Evolutionary conservation across 805 yeast genomes (phyloP).

Genomic region (Grigorovia humatica): DNA sequence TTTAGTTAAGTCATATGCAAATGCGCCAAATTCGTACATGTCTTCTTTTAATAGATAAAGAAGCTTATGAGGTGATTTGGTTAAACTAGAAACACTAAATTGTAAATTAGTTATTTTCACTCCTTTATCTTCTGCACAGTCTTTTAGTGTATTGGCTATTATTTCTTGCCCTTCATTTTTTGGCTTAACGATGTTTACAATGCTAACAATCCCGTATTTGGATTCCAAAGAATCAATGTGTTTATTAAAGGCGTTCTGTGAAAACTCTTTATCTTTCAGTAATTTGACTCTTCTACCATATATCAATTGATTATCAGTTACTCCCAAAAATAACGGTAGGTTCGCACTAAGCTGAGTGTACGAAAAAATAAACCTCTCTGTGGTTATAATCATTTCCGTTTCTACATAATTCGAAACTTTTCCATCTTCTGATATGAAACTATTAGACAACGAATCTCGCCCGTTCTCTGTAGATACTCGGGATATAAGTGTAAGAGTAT

Average conservation of each 20-base stretch:
- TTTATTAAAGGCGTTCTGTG: slow-evolving; percentile 75
- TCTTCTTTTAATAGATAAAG: slow-evolving; percentile 52
- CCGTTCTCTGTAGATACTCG: slow-evolving; percentile 85
- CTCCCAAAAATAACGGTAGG: slow-evolving; percentile 92
- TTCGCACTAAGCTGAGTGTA: slow-evolving; percentile 84
- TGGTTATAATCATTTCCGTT: slow-evolving; percentile 67
- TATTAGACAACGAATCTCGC: slow-evolving; percentile 73
- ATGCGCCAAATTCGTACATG: slow-evolving; percentile 75
- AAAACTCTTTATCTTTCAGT: slow-evolving; percentile 70
- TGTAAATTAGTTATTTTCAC: slow-evolving; percentile 31
- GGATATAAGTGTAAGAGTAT: slow-evolving; percentile 64
- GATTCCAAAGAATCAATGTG: slow-evolving; percentile 65
- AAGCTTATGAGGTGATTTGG: slow-evolving; percentile 29
- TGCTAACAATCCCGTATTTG: slow-evolving; percentile 77
- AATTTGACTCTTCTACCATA: slow-evolving; percentile 71
- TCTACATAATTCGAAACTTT: slow-evolving; percentile 86
- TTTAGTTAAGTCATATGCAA: slow-evolving; percentile 52
- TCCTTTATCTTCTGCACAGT: slow-evolving; percentile 35
- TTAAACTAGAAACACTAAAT: slow-evolving; percentile 28
- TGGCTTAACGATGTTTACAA: slow-evolving; percentile 60
- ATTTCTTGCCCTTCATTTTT: slow-evolving; percentile 60
- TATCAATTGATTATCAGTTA: slow-evolving; percentile 53
- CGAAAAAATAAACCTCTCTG: slow-evolving; percentile 44
- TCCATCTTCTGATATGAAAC: slow-evolving; percentile 90
- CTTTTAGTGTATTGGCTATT: slow-evolving; percentile 49